Evolutionary conservation across 1,139 yeast genomes (phyloP).

Genomic region (Kodamaea alishanica): DNA sequence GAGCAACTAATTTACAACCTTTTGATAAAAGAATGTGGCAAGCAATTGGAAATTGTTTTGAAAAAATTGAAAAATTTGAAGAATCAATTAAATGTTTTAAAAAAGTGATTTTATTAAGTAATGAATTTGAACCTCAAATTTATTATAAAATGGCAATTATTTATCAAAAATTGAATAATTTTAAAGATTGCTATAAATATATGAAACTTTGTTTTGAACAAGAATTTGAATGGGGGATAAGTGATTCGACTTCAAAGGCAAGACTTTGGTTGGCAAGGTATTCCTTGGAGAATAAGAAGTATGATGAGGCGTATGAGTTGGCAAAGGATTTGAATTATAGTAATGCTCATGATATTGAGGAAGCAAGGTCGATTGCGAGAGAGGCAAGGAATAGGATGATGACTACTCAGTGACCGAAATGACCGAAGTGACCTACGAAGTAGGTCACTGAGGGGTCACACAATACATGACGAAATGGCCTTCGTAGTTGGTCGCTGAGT

Average conservation of each 20-base stretch:
- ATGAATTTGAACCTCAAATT: constrained; percentile 48
- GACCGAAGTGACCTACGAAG: too few species aligned
- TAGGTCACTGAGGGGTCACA: constrained; percentile 12
- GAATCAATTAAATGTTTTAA: constrained; percentile 64
- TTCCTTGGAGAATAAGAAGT: constrained; percentile 56
- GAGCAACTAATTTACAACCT: constrained; percentile 87
- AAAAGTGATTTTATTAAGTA: constrained; percentile 48
- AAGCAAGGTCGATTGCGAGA: constrained; percentile 79
- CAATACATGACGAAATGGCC: background rate
- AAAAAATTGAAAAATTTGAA: constrained; percentile 63
- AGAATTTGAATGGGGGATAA: constrained; percentile 62
- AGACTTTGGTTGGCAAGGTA: constrained; percentile 81
- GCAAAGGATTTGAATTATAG: constrained; percentile 76
- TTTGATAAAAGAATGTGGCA: constrained; percentile 95
- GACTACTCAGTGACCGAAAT: too few species aligned
- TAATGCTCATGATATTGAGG: constrained; percentile 81
- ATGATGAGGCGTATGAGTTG: constrained; percentile 66
- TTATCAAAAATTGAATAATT: constrained; percentile 54
- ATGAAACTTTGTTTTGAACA: constrained; percentile 74
- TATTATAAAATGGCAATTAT: constrained; percentile 67
- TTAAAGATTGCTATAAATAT: constrained; percentile 53
- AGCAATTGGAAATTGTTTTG: constrained; percentile 88
- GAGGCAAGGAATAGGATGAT: constrained; percentile 56
- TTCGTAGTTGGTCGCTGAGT: too few species aligned
- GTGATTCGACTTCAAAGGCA: constrained; percentile 79